These are phyloP conservation scores for Rostrohypoxylon terebratum DNA, from an alignment of 495 filamentous ascomycete species.

Conservation along the genomic window DNA sequence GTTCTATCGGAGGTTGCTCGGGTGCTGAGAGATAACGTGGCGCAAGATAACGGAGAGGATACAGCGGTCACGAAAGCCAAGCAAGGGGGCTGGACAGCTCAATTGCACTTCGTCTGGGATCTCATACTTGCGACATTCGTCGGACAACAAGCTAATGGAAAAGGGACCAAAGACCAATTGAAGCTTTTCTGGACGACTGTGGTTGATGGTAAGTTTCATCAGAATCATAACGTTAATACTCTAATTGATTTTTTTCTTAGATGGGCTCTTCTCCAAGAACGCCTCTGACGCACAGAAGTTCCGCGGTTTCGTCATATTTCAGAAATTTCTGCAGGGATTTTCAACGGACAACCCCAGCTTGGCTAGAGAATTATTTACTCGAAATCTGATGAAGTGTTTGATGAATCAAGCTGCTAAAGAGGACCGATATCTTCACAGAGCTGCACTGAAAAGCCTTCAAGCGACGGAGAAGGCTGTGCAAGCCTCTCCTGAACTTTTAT, in stretches of 20 bases:
- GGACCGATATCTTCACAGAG: constrained; percentile 85
- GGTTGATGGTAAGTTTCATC: constrained; percentile 77
- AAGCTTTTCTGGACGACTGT: constrained; percentile 87
- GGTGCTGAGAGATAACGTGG: constrained; percentile 81
- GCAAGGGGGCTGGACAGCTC: constrained; percentile 77
- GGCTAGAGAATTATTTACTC: constrained; percentile 71
- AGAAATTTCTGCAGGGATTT: constrained; percentile 70
- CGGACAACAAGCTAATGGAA: constrained; percentile 42
- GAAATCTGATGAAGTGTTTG: constrained; percentile 83
- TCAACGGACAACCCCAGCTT: constrained; percentile 46
- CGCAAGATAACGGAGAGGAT: constrained; percentile 62
- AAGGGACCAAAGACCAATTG: constrained; percentile 64
- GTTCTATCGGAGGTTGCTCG: constrained; percentile 74
- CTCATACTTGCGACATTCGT: constrained; percentile 70
- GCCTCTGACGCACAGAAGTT: constrained; percentile 90
- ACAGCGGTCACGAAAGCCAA: constrained; percentile 54
- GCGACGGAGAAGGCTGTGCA: constrained; percentile 74
- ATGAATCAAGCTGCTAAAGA: constrained; percentile 87
- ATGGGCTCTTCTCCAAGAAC: constrained; percentile 80
- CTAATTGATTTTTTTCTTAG: constrained; percentile 55
- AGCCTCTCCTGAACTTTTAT: constrained; percentile 68
- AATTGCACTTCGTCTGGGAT: constrained; percentile 90
- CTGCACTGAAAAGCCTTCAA: constrained; percentile 78
- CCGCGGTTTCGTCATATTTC: constrained; percentile 88
- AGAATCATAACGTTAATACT: not conserved